Evolutionary conservation across 169 alveolate species (phyloP).

Genomic region (Eimeria falciformis): DNA sequence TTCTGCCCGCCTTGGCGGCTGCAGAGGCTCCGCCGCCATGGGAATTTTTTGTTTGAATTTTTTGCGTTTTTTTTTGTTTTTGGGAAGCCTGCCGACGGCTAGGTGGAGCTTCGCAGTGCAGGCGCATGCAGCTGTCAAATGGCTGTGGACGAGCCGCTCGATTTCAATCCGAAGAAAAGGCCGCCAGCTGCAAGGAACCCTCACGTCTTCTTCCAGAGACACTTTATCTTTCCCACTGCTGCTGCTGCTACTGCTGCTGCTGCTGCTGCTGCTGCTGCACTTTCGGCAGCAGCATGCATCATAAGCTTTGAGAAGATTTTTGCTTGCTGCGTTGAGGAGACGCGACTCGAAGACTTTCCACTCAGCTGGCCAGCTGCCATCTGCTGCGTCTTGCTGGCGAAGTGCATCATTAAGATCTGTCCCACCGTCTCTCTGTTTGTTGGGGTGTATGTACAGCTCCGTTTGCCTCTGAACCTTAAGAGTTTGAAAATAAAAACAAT

Average conservation of each 20-base stretch:
- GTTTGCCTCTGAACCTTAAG: too few relatives aligned
- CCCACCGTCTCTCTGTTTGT: too few relatives aligned
- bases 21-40: constrained; percentile 48
- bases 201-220: background rate
- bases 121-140: constrained; percentile 58
- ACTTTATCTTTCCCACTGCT: background rate
- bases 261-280: background rate
- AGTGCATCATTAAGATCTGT: too few relatives aligned
- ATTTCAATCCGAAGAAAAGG: constrained; percentile 21
- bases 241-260: background rate
- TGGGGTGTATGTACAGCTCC: too few relatives aligned
- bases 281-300: background rate
- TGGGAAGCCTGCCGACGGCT: constrained; percentile 41
- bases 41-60: background rate
- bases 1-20: background rate
- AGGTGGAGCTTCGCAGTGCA: constrained; percentile 26
- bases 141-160: constrained; percentile 29
- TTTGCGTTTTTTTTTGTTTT: background rate
- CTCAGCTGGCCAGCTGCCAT: too few relatives aligned
- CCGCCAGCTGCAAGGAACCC: too few relatives aligned
- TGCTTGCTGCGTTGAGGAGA: background rate
- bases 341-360: constrained; percentile 31
- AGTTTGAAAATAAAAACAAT: constrained; percentile 34
- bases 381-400: too few relatives aligned
- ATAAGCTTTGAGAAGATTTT: background rate